Conservation (phyloP, 1,284 basidiomycete genomes). For the Hypsizygus ulmarius region DNA sequence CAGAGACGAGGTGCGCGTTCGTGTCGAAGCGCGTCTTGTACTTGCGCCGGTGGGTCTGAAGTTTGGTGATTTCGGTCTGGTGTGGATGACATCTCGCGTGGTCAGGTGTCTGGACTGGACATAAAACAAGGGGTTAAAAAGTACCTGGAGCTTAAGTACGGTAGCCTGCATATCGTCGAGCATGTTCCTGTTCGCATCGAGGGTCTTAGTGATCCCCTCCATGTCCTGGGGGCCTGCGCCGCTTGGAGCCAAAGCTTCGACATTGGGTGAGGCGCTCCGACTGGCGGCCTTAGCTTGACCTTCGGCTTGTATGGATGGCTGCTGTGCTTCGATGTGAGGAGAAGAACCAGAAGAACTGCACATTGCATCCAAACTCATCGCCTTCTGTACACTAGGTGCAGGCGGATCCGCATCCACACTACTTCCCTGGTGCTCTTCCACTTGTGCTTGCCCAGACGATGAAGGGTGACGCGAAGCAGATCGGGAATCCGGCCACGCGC, state of each 20-base stretch:
- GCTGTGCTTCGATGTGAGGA: neutral
- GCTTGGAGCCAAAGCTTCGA: neutral
- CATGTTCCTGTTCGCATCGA: neutral
- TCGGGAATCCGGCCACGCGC: conserved; percentile 26
- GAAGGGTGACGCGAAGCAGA: conserved; percentile 19
- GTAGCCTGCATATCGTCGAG: conserved; percentile 6
- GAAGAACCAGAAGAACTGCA: conserved; percentile 10
- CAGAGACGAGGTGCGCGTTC: conserved; percentile 33
- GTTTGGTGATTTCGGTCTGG: conserved; percentile 34
- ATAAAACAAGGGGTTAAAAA: neutral
- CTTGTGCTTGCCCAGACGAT: neutral
- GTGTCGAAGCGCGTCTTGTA: conserved; percentile 39
- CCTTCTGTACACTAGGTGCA: conserved; percentile 7
- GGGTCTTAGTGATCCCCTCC: neutral
- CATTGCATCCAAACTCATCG: conserved; percentile 18
- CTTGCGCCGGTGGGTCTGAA: conserved; percentile 36
- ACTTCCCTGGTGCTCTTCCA: neutral
- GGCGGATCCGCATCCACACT: neutral
- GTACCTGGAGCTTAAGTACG: conserved; percentile 17
- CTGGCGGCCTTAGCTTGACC: neutral
- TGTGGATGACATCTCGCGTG: neutral
- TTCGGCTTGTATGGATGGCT: neutral
- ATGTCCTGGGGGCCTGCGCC: neutral
- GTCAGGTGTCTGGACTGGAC: neutral
- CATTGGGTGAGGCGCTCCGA: neutral